phyloP scores from a whole-genome alignment of 164 flowering plant species.

The Saururus chinensis region DNA sequence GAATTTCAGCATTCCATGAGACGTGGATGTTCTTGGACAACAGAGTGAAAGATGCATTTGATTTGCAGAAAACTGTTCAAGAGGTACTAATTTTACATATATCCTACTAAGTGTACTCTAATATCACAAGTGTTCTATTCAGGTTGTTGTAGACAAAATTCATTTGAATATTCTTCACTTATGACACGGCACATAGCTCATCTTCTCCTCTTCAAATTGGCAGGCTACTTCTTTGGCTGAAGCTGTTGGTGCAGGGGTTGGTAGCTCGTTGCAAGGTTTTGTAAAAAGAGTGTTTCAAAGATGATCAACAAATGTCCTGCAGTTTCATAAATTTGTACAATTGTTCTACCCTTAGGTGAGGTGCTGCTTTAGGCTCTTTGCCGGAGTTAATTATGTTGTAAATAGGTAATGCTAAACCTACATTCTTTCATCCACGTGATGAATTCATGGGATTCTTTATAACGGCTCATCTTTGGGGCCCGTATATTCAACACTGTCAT shows the following conservation, averaged over 20 bases:
- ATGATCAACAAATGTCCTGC: conserved; percentile 8
- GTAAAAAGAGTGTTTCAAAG: conserved; percentile 29
- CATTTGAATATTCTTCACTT: neutral
- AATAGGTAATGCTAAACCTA: too few relatives aligned
- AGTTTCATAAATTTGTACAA: too few relatives aligned
- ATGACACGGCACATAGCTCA: neutral
- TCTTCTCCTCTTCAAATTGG: neutral
- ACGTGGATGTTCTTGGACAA: conserved; percentile 73
- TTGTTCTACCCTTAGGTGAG: too few relatives aligned
- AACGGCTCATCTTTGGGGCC: too few relatives aligned
- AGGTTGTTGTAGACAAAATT: neutral
- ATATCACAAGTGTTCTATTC: neutral
- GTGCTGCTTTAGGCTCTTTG: too few relatives aligned
- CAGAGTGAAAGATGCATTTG: conserved; percentile 79
- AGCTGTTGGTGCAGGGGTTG: conserved; percentile 82
- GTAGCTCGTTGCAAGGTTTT: conserved; percentile 59
- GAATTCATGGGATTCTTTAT: too few relatives aligned
- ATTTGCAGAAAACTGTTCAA: conserved; percentile 63
- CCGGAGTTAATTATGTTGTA: conserved; percentile 9
- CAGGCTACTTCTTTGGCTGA: conserved; percentile 81
- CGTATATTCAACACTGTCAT: too few relatives aligned
- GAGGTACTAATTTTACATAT: too few relatives aligned
- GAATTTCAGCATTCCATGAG: conserved; percentile 57
- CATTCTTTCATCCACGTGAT: too few relatives aligned
- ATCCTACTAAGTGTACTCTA: too few relatives aligned